Evolutionary conservation across 176 grass and related monocot genomes (phyloP).

Genomic region (bread wheat (Triticum aestivum)): IWGSC_CS_RefSeq_v2.1 NC_057795.1:113622925-113623424

Average conservation of each 20-base stretch:
- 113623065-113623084: neutral
- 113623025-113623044: neutral
- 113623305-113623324: slow-evolving; percentile 15
- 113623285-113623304: neutral
- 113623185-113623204: slow-evolving; percentile 10
- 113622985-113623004: no score
- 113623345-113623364: neutral
- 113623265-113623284: neutral
- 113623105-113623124: neutral
- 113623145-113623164: neutral
- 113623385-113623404: neutral
- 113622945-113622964: neutral
- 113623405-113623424: neutral
- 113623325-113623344: neutral
- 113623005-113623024: no score
- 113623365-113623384: neutral
- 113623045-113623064: neutral
- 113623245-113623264: no score
- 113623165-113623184: neutral
- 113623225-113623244: neutral
- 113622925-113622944: neutral
- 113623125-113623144: neutral
- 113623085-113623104: neutral
- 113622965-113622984: neutral
- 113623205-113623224: slow-evolving; percentile 12